Evolutionary conservation across 1,284 basidiomycete species (phyloP), one percentile per base, ranked within the genome.

Genomic region (Ceratobasidium sp.): DNA sequence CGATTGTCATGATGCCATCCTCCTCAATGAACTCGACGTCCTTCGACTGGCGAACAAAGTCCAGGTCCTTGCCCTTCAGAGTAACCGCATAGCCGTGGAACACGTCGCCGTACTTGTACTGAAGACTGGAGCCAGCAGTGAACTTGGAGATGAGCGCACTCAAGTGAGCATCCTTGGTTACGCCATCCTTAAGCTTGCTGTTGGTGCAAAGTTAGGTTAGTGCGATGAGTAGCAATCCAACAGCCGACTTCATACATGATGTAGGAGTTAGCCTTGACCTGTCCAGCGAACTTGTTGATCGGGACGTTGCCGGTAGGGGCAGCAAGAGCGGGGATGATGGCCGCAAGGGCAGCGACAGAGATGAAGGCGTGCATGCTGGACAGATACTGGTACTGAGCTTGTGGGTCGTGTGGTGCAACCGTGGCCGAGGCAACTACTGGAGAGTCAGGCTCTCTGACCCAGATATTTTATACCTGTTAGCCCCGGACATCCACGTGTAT

Each of bases 71-170:
- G 48, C 69, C 57, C 54, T 66, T 76, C 44, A 79, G 56, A 9
- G 23, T 68, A 48, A 77, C 79, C 26, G 79, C 77, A 26, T 79
- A 80, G 50, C 79, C 79, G 50, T 80, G 77, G 62, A 79, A 77
- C 48, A 80, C 71, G 40, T 54, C 46, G 23, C 70, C 77, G 50
- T 74, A 79, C 57, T 79, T 71, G 71, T 79, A 76, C 48, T 76
- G 48, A 26, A 76, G 20, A 54, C 44, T 65, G 12, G 74, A 76
- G n/a, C 65, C 74, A 10, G 74, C 74, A 13, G 50, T 52, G 40
- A 62, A 76, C 50, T n/a, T n/a, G 42, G 62, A 56, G 54, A 67
- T 52, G 74, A 76, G 42, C 44, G 48, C n/a, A 52, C 17, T 67
- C 62, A 76, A 59, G 54, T 76, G 75, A 23, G 65, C 15, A 23